phyloP scores from a whole-genome alignment of 176 grass and related monocot species.

The Oryza meridionalis region DNA sequence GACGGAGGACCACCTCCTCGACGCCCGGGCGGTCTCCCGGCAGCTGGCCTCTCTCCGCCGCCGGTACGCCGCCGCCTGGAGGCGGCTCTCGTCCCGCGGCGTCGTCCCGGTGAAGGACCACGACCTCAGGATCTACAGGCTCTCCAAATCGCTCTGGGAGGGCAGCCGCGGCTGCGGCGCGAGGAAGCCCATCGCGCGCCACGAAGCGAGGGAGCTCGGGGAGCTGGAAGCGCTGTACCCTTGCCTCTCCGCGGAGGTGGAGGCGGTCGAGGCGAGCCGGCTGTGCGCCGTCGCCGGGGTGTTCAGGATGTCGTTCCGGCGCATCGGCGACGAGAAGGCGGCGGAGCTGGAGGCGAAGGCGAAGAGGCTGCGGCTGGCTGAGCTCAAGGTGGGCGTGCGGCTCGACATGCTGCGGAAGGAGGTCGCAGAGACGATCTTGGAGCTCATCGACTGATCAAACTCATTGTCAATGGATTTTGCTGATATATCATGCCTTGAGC shows the following conservation, averaged over 20 bases:
- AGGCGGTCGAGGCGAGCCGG: not conserved
- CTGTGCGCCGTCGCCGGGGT: not conserved
- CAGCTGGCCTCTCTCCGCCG: not conserved
- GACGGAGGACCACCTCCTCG: not conserved
- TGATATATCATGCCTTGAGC: not conserved
- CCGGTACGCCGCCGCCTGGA: not conserved
- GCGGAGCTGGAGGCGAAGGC: constrained; percentile 30
- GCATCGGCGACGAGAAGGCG: constrained; percentile 22
- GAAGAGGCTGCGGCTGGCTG: constrained; percentile 4
- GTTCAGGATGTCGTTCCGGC: constrained; percentile 15
- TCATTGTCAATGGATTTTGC: not conserved
- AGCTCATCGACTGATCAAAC: not conserved
- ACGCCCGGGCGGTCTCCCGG: not conserved
- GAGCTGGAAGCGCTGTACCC: constrained; percentile 17
- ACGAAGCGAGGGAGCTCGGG: not conserved
- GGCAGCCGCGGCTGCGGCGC: not conserved
- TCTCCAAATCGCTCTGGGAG: constrained; percentile 35
- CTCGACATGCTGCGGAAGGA: not conserved
- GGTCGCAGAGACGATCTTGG: not conserved
- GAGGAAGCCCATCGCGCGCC: not conserved
- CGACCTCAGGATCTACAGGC: constrained; percentile 22
- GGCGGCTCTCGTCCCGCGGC: constrained; percentile 2
- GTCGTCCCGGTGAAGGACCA: not conserved
- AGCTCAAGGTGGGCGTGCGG: not conserved
- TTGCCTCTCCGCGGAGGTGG: constrained; percentile 19